Evolutionary conservation across 2,329 filamentous ascomycete genomes (phyloP).

Genomic region (Aspergillus glaucus): DNA sequence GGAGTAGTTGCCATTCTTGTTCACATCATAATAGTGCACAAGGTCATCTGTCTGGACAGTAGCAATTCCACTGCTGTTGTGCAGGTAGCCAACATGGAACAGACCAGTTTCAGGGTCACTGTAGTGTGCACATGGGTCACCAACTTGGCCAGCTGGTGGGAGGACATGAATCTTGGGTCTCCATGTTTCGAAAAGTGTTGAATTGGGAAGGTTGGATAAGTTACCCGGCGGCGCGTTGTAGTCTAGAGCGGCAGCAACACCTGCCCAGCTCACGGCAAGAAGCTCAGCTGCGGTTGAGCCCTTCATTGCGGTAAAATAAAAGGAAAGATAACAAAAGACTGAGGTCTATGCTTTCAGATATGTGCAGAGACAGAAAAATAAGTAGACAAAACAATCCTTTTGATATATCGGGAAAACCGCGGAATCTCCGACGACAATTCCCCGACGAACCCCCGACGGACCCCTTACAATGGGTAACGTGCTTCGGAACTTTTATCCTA

Average conservation of each 20-base stretch:
- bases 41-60: conserved; percentile 10
- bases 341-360: too few species aligned
- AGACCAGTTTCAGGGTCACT: conserved; percentile 13
- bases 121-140: conserved; percentile 14
- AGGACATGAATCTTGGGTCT: conserved; percentile 13
- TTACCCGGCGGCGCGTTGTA: conserved; percentile 11
- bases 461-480: too few species aligned
- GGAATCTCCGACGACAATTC: too few species aligned
- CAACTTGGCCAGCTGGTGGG: conserved; percentile 11
- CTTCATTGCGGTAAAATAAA: too few species aligned
- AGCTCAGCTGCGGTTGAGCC: too few species aligned
- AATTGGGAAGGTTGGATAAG: conserved; percentile 9
- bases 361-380: too few species aligned
- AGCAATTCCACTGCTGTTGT: conserved; percentile 11
- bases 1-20: conserved; percentile 4
- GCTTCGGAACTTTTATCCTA: too few species aligned
- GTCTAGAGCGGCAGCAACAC: background rate
- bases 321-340: too few species aligned
- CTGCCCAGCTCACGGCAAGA: too few species aligned
- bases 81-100: conserved; percentile 15
- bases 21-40: conserved; percentile 11
- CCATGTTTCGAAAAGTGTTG: conserved; percentile 13
- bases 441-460: too few species aligned
- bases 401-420: too few species aligned
- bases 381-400: too few species aligned